Conservation (phyloP, 106 monocot genomes). For the Cymbidium sinense region DNA sequence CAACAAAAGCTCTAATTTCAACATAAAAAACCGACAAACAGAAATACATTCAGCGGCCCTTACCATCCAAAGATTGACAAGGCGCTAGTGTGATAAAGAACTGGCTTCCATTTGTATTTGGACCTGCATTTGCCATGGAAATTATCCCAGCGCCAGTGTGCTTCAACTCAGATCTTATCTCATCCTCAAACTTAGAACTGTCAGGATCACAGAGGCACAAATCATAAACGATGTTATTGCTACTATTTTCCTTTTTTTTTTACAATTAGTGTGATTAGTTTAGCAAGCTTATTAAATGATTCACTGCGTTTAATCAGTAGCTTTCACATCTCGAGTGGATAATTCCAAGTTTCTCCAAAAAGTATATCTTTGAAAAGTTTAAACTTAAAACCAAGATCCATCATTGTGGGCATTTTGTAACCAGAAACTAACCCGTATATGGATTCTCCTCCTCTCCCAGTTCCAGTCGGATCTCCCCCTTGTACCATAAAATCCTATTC, state of each 20-base stretch:
- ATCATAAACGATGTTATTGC: not conserved
- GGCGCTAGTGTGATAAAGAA: conserved; percentile 98
- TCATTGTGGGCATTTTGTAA: not conserved
- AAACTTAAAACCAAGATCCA: not conserved
- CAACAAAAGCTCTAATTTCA: not conserved
- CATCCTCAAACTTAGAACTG: conserved; percentile 96
- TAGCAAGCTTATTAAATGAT: not conserved
- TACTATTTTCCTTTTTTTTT: too few species aligned
- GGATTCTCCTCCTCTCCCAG: conserved; percentile 94
- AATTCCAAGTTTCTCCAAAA: not conserved
- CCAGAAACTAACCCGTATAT: conserved; percentile 70
- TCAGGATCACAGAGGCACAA: not conserved
- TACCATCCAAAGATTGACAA: conserved; percentile 87
- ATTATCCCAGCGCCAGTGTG: conserved; percentile 95
- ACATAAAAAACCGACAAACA: not conserved
- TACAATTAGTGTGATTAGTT: too few species aligned
- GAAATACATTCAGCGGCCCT: not conserved
- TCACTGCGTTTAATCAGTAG: not conserved
- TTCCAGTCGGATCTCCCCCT: conserved; percentile 98
- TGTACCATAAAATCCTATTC: conserved; percentile 94
- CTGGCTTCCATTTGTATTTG: conserved; percentile 97
- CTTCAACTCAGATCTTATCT: conserved; percentile 90
- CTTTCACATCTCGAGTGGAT: not conserved
- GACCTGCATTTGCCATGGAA: conserved; percentile 99
- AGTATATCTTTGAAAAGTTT: not conserved